Conservation (phyloP, 345 rosid species). For the Hypericum androsaemum region DNA sequence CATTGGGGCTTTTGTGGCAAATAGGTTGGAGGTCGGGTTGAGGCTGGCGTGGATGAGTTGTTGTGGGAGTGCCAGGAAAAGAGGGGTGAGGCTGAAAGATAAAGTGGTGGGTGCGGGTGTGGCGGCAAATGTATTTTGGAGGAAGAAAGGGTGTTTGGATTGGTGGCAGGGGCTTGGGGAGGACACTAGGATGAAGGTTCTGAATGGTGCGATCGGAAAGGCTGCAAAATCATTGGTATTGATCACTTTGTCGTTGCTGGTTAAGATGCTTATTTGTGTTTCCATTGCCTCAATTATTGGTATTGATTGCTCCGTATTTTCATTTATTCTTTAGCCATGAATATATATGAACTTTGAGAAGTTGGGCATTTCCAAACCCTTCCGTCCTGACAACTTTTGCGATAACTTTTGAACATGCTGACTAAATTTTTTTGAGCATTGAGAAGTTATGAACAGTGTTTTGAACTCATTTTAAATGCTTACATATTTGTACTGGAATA, state of each 20-base stretch:
- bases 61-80: conserved; percentile 47
- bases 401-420: no score
- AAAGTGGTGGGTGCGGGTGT: conserved; percentile 45
- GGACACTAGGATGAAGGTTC: conserved; percentile 35
- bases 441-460: no score
- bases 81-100: conserved; percentile 77
- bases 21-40: conserved; percentile 74
- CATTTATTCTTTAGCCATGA: no score
- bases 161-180: conserved; percentile 79
- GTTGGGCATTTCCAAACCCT: no score
- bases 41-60: conserved; percentile 83
- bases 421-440: no score
- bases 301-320: no score
- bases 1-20: conserved; percentile 68
- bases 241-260: not conserved
- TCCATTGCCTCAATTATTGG: no score
- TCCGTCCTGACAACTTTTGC: no score
- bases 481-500: no score
- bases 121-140: conserved; percentile 75
- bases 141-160: conserved; percentile 73
- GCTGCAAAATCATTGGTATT: conserved; percentile 65
- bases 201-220: conserved; percentile 45
- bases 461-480: no score
- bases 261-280: no score
- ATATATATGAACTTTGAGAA: no score